phyloP scores from a whole-genome alignment of 2,329 filamentous ascomycete genomes.

The Cercospora sesami region DNA sequence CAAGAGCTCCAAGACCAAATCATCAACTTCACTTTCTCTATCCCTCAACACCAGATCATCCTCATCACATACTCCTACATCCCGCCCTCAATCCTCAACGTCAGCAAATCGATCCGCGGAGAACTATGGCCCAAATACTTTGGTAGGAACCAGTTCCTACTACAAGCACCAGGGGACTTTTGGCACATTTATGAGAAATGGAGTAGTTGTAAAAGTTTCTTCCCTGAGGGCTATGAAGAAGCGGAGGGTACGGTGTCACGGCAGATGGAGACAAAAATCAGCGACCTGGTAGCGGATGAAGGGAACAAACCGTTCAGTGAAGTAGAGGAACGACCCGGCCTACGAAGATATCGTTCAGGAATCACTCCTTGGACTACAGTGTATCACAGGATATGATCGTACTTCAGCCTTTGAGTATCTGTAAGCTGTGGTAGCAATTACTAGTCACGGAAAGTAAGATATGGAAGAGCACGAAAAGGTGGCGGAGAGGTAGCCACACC shows the following conservation, averaged over 20 bases:
- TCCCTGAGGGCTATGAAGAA: neutral
- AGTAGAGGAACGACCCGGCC: neutral
- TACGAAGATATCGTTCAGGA: neutral
- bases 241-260: neutral
- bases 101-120: neutral
- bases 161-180: neutral
- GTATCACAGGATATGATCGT: neutral
- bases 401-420: neutral
- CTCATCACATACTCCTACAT: neutral
- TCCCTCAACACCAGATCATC: neutral
- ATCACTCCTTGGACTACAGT: neutral
- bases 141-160: neutral
- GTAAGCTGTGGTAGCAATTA: neutral
- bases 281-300: neutral
- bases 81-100: neutral
- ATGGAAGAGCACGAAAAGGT: neutral
- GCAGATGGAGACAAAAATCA: neutral
- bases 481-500: neutral
- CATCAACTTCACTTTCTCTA: neutral
- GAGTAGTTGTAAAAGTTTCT: neutral
- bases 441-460: neutral
- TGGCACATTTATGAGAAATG: neutral
- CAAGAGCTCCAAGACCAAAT: neutral
- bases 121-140: neutral
- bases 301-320: neutral